A percentile compares a stretch with the other conserved stretches of the same genome.
phyloP scores from a whole-genome alignment of 148 eudicot species.

The Fallopia convolvulus region DNA sequence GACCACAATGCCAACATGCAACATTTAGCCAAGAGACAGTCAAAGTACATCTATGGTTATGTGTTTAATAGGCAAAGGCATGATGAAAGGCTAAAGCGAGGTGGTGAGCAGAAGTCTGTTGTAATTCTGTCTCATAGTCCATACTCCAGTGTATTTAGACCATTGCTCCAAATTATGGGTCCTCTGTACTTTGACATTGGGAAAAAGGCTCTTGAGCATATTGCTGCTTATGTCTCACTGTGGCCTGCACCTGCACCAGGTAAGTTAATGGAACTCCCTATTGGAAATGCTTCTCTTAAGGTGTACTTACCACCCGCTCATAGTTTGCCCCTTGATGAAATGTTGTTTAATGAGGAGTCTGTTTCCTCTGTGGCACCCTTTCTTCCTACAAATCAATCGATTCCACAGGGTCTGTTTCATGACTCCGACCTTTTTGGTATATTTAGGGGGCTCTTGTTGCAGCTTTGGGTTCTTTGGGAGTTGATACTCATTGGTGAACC shows the following conservation, averaged over 20 bases:
- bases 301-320: slow-evolving; percentile 84
- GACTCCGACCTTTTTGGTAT: slow-evolving; percentile 93
- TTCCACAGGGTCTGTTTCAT: slow-evolving; percentile 87
- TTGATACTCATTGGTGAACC: slow-evolving; percentile 90
- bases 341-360: slow-evolving; percentile 47
- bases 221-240: slow-evolving; percentile 72
- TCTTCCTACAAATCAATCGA: slow-evolving; percentile 68
- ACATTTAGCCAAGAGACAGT: slow-evolving; percentile 16
- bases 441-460: slow-evolving; percentile 75
- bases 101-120: slow-evolving; percentile 96
- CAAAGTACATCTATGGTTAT: slow-evolving; percentile 68
- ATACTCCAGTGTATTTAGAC: slow-evolving; percentile 80
- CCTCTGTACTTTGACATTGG: slow-evolving; percentile 91
- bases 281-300: slow-evolving; percentile 79
- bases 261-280: slow-evolving; percentile 82
- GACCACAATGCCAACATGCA: slow-evolving; percentile 14
- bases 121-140: slow-evolving; percentile 85
- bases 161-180: slow-evolving; percentile 86
- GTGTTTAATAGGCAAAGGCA: slow-evolving; percentile 97
- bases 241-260: slow-evolving; percentile 90
- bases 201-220: slow-evolving; percentile 73
- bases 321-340: slow-evolving; percentile 61
- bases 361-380: slow-evolving; percentile 59
- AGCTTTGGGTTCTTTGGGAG: slow-evolving; percentile 93
- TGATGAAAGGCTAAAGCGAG: slow-evolving; percentile 92